A percentile compares a stretch with the other conserved stretches of the same genome.
Evolutionary conservation across 1,139 yeast genomes (phyloP).

Genomic region (Suhomyces atakaporum): DNA sequence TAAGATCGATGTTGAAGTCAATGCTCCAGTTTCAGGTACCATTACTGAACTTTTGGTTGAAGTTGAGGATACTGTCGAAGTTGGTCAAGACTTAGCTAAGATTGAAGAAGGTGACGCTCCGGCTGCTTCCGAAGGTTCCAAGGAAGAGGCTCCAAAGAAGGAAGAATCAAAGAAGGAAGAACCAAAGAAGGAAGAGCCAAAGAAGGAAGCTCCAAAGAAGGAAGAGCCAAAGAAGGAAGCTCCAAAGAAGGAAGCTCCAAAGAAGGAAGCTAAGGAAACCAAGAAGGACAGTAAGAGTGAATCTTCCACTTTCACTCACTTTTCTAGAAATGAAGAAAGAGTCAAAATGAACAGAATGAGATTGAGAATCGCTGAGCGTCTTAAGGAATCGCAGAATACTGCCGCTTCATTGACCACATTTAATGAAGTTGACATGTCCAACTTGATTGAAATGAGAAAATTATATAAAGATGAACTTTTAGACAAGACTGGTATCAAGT

Average conservation of each 20-base stretch:
- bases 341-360: conserved; percentile 99
- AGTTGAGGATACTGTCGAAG: conserved; percentile 93
- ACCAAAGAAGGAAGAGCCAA: conserved; percentile 24
- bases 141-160: conserved; percentile 25
- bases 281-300: conserved; percentile 26
- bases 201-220: conserved; percentile 21
- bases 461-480: conserved; percentile 94
- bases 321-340: conserved; percentile 84
- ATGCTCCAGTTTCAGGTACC: conserved; percentile 91
- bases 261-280: conserved; percentile 29
- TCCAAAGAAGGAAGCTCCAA: conserved; percentile 30
- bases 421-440: conserved; percentile 97
- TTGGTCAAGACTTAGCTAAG: conserved; percentile 89
- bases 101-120: conserved; percentile 91
- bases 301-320: conserved; percentile 55
- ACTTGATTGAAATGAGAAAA: conserved; percentile 91
- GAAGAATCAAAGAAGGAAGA: conserved; percentile 27
- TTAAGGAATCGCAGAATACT: conserved; percentile 98
- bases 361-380: conserved; percentile 97
- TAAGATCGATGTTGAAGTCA: conserved; percentile 95
- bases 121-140: conserved; percentile 53
- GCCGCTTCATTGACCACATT: conserved; percentile 98
- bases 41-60: conserved; percentile 78
- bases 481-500: conserved; percentile 90
- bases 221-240: conserved; percentile 18